Evolutionary conservation across 75 land plant species (phyloP), one percentile per base, ranked within the genome.

Genomic region (Isoetes taiwanensis): DNA sequence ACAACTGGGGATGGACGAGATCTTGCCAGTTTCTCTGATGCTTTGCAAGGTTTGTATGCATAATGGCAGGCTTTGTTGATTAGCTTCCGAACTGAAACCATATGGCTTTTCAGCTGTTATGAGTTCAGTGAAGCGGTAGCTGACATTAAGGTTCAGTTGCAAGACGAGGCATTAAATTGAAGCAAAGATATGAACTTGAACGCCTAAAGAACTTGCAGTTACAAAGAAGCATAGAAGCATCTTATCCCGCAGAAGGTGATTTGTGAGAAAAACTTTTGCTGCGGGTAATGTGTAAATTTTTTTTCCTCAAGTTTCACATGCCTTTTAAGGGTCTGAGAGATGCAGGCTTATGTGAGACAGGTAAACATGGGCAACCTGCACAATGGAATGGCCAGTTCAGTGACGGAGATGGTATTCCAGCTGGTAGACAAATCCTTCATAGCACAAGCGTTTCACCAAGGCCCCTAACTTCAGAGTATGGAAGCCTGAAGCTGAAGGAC

Each of bases 161-260:
- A 70, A 67, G 80, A 78, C 26, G 95, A 91, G 68, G 97, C 97
- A 50, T 80, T 79, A 31, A 76, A 83, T 48, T 91, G 97, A 91
- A 86, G 67, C 79, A 79, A 12, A 91, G 77, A 66, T 91, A 79
- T 68, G 94, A 91, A 68, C 38, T 82, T 32, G 96, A 90, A 67
- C 59, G 64, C 50, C 67, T 59, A 23, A 64, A 70, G 1, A 84
- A 78, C 46, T 19, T 29, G 52, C n/a, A n/a, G n/a, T n/a, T n/a
- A n/a, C n/a, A n/a, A n/a, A n/a, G n/a, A n/a, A n/a, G n/a, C n/a
- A n/a, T n/a, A n/a, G n/a, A n/a, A n/a, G n/a, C n/a, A n/a, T n/a
- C n/a, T n/a, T n/a, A n/a, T n/a, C 38, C 32, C 12, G 11, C 28
- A 14, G 30, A 2, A 56, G 57, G 57, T 53, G 16, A 2, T 9